Base-by-base conservation (phyloP, 768 basidiomycete species). In the Leccinum variicolor region DNA sequence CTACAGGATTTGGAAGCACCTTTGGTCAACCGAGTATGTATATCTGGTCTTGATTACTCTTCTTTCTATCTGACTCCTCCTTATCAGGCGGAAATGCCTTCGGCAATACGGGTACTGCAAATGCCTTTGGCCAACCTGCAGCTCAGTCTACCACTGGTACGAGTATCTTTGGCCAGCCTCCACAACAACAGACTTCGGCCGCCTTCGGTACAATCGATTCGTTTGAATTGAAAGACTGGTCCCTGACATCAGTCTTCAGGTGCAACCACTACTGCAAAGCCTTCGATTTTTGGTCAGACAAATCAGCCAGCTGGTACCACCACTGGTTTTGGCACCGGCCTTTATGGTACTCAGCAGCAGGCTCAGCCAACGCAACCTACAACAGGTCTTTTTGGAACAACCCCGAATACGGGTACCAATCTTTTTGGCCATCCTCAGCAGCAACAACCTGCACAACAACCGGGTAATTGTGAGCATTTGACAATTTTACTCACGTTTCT, bases 271-370 rank as follows among this genome's bases (percentile, higher is more conserved):
- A 64, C 75, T 21, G 58, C 73, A 19, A 82, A 84, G 56, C 75
- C 82, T 6, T 73, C 74, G 15, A 66, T 83, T 25, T 85, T 85
- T 55, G 81, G 83, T 52, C 78, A 76, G 47, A 62, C 79, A 11
- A 62, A 67, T 46, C 80, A 84, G 57, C 75, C 80, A 33, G 58
- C 70, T 3, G 64, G 64, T 10, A 59, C 76, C 25, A 62, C 73
- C 29, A 69, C 73, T 19, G 70, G 71, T 23, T 79, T 78, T 54
- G 76, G 77, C 1, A 39, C 58, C n/a, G 55, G 69, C 36, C 15
- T 72, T 39, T 72, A 61, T 51, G 63, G 63, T 52, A 65, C 62
- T 52, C 73, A 72, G 50, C 69, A 62, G 49, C 66, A 63, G 33
- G 39, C 59, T 34, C 69, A 66, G 49, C 59, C 66, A 51, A 28